phyloP scores from a whole-genome alignment of 371 early-diverging fungal genomes.

The Dinochytrium kinnereticum region DNA sequence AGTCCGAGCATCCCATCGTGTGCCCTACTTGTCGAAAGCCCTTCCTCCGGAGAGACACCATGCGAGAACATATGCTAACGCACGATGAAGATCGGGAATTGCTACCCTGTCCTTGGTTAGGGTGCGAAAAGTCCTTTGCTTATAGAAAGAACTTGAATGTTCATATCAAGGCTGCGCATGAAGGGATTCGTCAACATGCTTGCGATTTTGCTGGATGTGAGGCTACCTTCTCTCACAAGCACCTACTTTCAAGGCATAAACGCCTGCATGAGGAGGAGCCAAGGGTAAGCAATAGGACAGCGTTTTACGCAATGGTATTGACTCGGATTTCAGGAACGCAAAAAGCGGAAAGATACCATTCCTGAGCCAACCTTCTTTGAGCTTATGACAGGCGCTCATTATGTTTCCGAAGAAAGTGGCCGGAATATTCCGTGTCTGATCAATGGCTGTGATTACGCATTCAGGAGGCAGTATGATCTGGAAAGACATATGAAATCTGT shows the following conservation, averaged over 20 bases:
- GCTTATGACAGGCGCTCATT: background rate
- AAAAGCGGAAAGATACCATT: slow-evolving; percentile 3
- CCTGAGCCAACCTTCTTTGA: background rate
- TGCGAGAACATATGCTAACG: slow-evolving; percentile 53
- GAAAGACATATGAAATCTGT: slow-evolving; percentile 21
- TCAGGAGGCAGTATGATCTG: background rate
- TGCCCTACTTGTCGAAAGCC: slow-evolving; percentile 63
- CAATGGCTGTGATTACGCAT: background rate
- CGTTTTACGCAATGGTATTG: background rate
- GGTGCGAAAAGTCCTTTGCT: slow-evolving; percentile 51
- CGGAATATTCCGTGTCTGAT: background rate
- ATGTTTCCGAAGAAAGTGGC: background rate
- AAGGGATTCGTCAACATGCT: slow-evolving; percentile 43
- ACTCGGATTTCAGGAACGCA: background rate
- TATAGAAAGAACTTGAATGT: slow-evolving; percentile 44
- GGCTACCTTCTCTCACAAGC: slow-evolving; percentile 61
- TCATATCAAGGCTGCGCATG: slow-evolving; percentile 56
- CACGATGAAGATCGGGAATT: slow-evolving; percentile 44
- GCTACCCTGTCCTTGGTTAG: slow-evolving; percentile 53
- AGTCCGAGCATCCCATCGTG: slow-evolving; percentile 51
- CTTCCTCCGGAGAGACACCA: slow-evolving; percentile 43
- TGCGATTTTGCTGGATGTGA: slow-evolving; percentile 57
- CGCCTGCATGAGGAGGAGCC: slow-evolving; percentile 52
- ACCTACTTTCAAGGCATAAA: slow-evolving; percentile 58
- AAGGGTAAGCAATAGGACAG: background rate